These are phyloP conservation scores for Scleroderma bovista DNA, from an alignment of 768 basidiomycete genomes.

Conservation along the genomic window DNA sequence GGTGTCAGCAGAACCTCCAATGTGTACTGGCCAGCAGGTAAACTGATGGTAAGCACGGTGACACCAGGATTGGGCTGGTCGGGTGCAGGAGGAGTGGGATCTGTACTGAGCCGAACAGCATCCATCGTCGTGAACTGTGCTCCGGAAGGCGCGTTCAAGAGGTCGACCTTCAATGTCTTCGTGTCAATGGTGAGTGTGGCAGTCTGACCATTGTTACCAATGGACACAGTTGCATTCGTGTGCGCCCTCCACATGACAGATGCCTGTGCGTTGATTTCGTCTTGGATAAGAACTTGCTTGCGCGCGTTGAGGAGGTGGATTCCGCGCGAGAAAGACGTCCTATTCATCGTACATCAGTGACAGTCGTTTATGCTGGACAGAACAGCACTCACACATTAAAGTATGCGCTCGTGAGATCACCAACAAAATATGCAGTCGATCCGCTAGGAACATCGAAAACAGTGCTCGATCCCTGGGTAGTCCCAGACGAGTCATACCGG, in stretches of 20 bases:
- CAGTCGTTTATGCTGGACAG: not conserved
- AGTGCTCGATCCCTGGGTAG: slow-evolving; percentile 81
- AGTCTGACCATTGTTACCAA: slow-evolving; percentile 49
- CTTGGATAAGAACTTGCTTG: slow-evolving; percentile 86
- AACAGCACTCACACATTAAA: slow-evolving; percentile 52
- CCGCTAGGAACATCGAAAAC: slow-evolving; percentile 54
- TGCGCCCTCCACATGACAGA: slow-evolving; percentile 88
- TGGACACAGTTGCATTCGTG: slow-evolving; percentile 82
- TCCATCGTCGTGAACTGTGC: slow-evolving; percentile 53
- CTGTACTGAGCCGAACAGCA: slow-evolving; percentile 52
- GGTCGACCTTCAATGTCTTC: slow-evolving; percentile 57
- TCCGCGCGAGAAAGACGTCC: slow-evolving; percentile 76
- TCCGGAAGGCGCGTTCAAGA: slow-evolving; percentile 63
- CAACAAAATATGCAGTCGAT: slow-evolving; percentile 80
- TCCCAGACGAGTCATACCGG: slow-evolving; percentile 48
- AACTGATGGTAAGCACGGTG: slow-evolving; percentile 68
- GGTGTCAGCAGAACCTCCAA: slow-evolving; percentile 89
- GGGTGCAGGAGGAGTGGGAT: slow-evolving; percentile 58
- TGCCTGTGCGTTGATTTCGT: slow-evolving; percentile 67
- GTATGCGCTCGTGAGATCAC: slow-evolving; percentile 76
- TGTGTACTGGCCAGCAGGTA: slow-evolving; percentile 62
- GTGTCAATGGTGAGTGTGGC: slow-evolving; percentile 74
- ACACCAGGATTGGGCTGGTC: slow-evolving; percentile 79
- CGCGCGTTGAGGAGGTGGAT: slow-evolving; percentile 78
- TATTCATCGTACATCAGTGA: slow-evolving; percentile 19